Evolutionary conservation across 1,284 basidiomycete genomes (phyloP), one percentile per base, ranked within the genome.

Genomic region (Ganoderma lingzhi): DNA sequence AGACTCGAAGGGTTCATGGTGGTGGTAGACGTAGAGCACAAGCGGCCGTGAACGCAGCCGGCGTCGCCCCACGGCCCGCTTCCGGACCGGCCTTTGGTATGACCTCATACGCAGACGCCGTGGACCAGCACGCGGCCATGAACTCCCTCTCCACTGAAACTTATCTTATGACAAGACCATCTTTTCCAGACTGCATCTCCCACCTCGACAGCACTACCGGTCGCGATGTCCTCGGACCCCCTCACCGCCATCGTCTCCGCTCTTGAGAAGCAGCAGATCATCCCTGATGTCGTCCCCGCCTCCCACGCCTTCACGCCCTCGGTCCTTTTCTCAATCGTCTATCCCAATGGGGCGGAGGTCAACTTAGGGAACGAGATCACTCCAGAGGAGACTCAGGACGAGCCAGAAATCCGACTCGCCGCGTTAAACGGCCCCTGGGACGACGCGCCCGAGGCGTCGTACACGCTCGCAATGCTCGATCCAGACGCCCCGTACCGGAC

Each of bases 381-480:
- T 2, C 79, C 80, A 8, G 79, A 82, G 4, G 84, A 87, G 9
- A 87, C 87, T 0, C 75, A 80, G 15, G 83, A 87, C 12, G 88
- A 89, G 72, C 90, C 90, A 0, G 76, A 81, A 5, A 81, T 90
- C 66, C 81, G 79, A 53, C 83, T 90, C 58, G 82, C 84, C 8
- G 85, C 88, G 3, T 80, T 86, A 78, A 81, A 79, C 53, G 79
- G 81, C 23, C 73, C 78, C 4, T 80, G 78, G 12, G 80, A 79
- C 61, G 74, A 70, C 19, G 67, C 69, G 9, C 77, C 76, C 1
- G 85, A 85, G 60, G 76, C 82, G 5, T 83, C 82, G 8, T 92
- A 90, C 73, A 91, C 90, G 2, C 80, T 92, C 32, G 87, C 86
- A 39, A 87, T 91, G 87, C 83, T 87, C n/a, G 90, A 92, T 75